Conservation (phyloP, 2,329 filamentous ascomycete genomes). For the Leptographium radiaticola region DNA sequence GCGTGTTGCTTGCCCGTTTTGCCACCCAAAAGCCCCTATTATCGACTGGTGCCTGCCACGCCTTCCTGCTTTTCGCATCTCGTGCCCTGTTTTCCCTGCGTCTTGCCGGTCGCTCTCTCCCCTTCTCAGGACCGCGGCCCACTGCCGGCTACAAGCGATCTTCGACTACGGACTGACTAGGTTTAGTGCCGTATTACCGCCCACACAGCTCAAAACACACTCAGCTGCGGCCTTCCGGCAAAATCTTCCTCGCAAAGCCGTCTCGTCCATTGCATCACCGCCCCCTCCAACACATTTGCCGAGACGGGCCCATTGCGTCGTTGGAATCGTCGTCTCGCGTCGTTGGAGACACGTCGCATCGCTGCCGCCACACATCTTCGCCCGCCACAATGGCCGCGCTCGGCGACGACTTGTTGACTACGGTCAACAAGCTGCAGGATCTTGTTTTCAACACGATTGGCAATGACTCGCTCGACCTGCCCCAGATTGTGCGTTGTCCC, state of each 20-base stretch:
- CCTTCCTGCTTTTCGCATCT: neutral
- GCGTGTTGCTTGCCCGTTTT: no score
- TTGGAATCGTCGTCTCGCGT: no score
- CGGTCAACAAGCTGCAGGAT: conserved; percentile 97
- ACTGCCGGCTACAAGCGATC: neutral
- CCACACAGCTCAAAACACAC: conserved; percentile 1
- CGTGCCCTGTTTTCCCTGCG: neutral
- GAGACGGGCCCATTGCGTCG: neutral
- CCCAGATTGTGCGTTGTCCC: conserved; percentile 71
- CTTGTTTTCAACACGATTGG: conserved; percentile 99
- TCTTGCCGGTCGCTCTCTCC: neutral
- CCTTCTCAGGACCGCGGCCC: neutral
- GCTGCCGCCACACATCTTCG: neutral
- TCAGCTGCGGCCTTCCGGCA: neutral
- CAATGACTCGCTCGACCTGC: conserved; percentile 92
- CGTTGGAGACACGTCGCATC: neutral
- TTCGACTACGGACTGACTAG: neutral
- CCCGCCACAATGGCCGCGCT: conserved; percentile 65
- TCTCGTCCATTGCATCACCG: neutral
- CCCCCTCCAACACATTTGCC: neutral
- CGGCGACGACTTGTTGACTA: conserved; percentile 86
- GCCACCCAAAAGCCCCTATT: no score
- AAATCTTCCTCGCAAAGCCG: neutral
- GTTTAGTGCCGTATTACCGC: neutral
- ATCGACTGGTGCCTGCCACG: no score